Conservation (phyloP, 768 basidiomycete species). For the Paxillus ammoniavirescens region DNA sequence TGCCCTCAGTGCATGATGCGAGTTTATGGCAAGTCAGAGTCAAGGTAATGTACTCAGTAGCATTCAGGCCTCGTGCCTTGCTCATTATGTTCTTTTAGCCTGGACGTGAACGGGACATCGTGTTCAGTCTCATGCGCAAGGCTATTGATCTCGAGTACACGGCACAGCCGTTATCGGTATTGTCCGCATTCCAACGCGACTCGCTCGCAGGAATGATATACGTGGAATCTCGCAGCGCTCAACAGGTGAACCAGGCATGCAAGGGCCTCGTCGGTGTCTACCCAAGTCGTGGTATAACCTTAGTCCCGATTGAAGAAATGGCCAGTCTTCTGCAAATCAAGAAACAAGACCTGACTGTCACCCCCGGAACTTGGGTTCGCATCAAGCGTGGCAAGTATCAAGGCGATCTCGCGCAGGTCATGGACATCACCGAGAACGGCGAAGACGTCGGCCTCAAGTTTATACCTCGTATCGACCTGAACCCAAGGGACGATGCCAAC, state of each 20-base stretch:
- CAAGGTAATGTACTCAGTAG: slow-evolving; percentile 53
- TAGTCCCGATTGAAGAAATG: slow-evolving; percentile 98
- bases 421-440: slow-evolving; percentile 90
- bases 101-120: slow-evolving; percentile 89
- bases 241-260: slow-evolving; percentile 82
- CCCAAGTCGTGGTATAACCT: slow-evolving; percentile 70
- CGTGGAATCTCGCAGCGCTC: slow-evolving; percentile 87
- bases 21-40: slow-evolving; percentile 95
- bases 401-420: slow-evolving; percentile 92
- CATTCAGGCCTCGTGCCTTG: not conserved
- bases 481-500: slow-evolving; percentile 76
- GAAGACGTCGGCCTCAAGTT: slow-evolving; percentile 93
- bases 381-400: slow-evolving; percentile 91
- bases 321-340: slow-evolving; percentile 93
- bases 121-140: slow-evolving; percentile 94
- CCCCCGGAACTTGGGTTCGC: slow-evolving; percentile 91
- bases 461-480: slow-evolving; percentile 96
- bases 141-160: slow-evolving; percentile 81
- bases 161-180: slow-evolving; percentile 76
- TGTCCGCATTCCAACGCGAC: slow-evolving; percentile 94
- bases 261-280: slow-evolving; percentile 93
- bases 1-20: slow-evolving; percentile 96
- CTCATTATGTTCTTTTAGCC: slow-evolving; percentile 44
- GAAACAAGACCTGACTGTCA: slow-evolving; percentile 85
- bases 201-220: slow-evolving; percentile 96